Evolutionary conservation across 1,139 yeast species (phyloP), one percentile per base, ranked within the genome.

Genomic region (Suzukiozyma palmioleophila): DNA sequence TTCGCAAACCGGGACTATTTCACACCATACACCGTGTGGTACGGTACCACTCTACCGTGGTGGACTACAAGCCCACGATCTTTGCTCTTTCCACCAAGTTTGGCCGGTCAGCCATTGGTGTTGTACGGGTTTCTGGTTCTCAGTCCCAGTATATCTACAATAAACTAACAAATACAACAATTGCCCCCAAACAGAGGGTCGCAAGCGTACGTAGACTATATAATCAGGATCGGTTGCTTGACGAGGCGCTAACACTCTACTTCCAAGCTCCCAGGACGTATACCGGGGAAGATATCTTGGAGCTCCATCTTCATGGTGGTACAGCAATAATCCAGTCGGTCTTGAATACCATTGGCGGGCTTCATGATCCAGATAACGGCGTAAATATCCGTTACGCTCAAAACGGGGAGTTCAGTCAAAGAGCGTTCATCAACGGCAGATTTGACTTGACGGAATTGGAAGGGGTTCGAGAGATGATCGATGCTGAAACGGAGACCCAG

Each of bases 401-500:
- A 52, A 81, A 87, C 5, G 99, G 98, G 3, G 98, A 94, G 59
- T 94, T 94, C 54, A 84, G 96, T 0, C 73, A 70, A 49, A 71
- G 96, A 33, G 97, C 96, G 0, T 87, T 85, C 52, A 62, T 78
- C 39, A 86, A 86, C 56, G 84, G 87, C 1, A 65, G 82, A 41
- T 69, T 74, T 43, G 82, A 77, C 51, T 57, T 94, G 45, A 88
- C 97, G 0, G 90, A 90, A 53, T 77, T 88, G 7, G 99, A 92
- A 61, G 97, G 97, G 0, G 79, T 92, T 8, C 71, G 92, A 44
- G 95, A 87, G 40, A 66, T 90, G 60, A 88, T 94, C 33, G 92
- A 90, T 52, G 96, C 98, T 0, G 97, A 92, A 54, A 92, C 98
- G 0, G 98, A 92, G 57, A 63, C 80, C 8, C 97, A 94, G 55